Percentiles rank a stretch among this genome's conserved stretches.
Conservation (phyloP, 495 filamentous ascomycete genomes). For the Halenospora varia region DNA sequence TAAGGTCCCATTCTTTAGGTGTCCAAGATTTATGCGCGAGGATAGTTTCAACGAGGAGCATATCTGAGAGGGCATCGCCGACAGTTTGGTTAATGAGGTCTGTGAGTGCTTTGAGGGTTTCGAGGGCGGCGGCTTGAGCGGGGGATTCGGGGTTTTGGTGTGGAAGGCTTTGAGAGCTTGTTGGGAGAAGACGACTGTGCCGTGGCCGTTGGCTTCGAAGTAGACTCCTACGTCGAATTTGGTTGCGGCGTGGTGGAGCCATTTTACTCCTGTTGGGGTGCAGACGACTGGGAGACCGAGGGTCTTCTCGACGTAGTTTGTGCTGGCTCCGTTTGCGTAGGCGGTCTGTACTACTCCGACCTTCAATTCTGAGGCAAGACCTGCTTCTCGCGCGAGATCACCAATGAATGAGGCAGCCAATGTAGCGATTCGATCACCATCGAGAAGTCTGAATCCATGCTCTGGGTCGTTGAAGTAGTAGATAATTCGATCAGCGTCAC, state of each 20-base stretch:
- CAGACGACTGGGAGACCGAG: slow-evolving; percentile 87
- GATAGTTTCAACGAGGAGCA: slow-evolving; percentile 93
- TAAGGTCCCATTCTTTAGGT: slow-evolving; percentile 85
- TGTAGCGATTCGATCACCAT: slow-evolving; percentile 95
- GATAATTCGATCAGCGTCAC: slow-evolving; percentile 91
- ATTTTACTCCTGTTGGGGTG: slow-evolving; percentile 94
- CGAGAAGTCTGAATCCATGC: slow-evolving; percentile 79
- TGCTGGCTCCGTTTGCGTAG: slow-evolving; percentile 96
- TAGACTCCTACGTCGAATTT: slow-evolving; percentile 94
- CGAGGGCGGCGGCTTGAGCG: slow-evolving; percentile 79
- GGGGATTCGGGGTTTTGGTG: slow-evolving; percentile 80
- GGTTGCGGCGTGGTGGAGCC: slow-evolving; percentile 90
- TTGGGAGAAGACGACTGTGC: slow-evolving; percentile 90
- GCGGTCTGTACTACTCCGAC: slow-evolving; percentile 96
- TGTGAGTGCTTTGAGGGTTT: slow-evolving; percentile 73
- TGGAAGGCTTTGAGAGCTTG: slow-evolving; percentile 72
- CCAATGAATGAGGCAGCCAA: slow-evolving; percentile 92
- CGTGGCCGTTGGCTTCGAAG: slow-evolving; percentile 98
- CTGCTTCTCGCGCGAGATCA: slow-evolving; percentile 76
- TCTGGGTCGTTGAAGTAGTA: slow-evolving; percentile 91
- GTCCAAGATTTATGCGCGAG: slow-evolving; percentile 93
- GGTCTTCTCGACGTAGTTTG: slow-evolving; percentile 81
- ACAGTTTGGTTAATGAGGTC: slow-evolving; percentile 97
- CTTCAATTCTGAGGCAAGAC: slow-evolving; percentile 71
- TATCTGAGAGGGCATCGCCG: slow-evolving; percentile 91